These are phyloP conservation scores for Aureobasidium sp. DNA, from an alignment of 2,329 filamentous ascomycete species.

Conservation along the genomic window DNA sequence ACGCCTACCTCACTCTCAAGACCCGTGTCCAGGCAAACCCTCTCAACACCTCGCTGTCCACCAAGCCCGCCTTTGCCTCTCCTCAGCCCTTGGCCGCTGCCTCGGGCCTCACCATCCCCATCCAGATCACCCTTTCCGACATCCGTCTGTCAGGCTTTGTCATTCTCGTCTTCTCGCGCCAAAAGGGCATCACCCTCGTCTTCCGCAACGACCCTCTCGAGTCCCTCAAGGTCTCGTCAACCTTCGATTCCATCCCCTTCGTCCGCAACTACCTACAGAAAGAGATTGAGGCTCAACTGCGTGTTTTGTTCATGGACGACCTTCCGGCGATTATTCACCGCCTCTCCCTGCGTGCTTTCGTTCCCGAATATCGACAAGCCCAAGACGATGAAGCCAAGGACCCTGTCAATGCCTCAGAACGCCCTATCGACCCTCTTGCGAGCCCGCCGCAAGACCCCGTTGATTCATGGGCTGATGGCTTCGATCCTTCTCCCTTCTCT, in stretches of 20 bases:
- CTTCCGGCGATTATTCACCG: constrained; percentile 93
- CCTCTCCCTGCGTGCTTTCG: constrained; percentile 80
- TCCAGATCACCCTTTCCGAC: constrained; percentile 92
- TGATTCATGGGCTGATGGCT: constrained; percentile 66
- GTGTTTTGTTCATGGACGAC: constrained; percentile 96
- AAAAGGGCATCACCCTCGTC: constrained; percentile 92
- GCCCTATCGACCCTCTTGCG: constrained; percentile 26
- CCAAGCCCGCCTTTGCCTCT: constrained; percentile 83
- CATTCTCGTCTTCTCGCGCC: constrained; percentile 92
- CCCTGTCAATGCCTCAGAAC: constrained; percentile 19
- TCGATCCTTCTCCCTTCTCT: constrained; percentile 61
- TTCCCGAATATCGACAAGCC: constrained; percentile 69
- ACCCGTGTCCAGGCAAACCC: constrained; percentile 97
- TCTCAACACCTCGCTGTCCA: constrained; percentile 87
- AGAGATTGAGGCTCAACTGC: constrained; percentile 88
- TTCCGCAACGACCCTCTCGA: constrained; percentile 98
- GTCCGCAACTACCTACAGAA: constrained; percentile 94
- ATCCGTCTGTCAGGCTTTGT: constrained; percentile 96
- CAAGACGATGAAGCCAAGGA: constrained; percentile 47
- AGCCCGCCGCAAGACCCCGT: constrained; percentile 54
- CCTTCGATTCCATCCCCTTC: constrained; percentile 97
- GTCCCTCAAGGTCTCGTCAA: constrained; percentile 95
- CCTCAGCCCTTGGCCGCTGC: constrained; percentile 86
- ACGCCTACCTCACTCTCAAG: constrained; percentile 90
- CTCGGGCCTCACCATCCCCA: constrained; percentile 88